Evolutionary conservation across 495 filamentous ascomycete genomes (phyloP).

Genomic region (Talaromyces borbonicus): DNA sequence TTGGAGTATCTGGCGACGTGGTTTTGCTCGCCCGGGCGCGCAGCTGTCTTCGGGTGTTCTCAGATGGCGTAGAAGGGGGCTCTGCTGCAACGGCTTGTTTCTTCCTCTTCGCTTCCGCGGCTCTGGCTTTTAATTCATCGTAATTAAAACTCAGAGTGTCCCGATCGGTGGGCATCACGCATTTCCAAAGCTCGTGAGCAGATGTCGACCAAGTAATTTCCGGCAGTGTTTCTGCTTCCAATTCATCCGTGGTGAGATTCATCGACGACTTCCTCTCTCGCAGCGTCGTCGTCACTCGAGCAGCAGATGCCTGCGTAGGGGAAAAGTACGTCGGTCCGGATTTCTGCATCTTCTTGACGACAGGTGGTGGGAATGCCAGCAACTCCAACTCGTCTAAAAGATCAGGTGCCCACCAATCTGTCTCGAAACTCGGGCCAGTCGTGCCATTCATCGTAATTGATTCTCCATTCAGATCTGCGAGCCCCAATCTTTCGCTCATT

Average conservation of each 20-base stretch:
- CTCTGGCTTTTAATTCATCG: constrained; percentile 64
- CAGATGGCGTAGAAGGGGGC: constrained; percentile 20
- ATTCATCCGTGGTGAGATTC: constrained; percentile 14
- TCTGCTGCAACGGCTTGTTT: constrained; percentile 45
- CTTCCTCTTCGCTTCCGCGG: constrained; percentile 49
- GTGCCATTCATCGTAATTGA: constrained; percentile 1
- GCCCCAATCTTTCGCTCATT: constrained; percentile 19
- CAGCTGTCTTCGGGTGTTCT: constrained; percentile 54
- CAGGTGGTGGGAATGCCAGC: constrained; percentile 37
- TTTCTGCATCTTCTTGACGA: constrained; percentile 41
- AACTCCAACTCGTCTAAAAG: constrained; percentile 58
- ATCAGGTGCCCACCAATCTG: constrained; percentile 65
- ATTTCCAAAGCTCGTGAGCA: constrained; percentile 66
- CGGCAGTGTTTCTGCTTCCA: constrained; percentile 47
- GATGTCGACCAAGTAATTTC: constrained; percentile 79
- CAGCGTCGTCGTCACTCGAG: constrained; percentile 55
- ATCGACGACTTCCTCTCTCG: constrained; percentile 40
- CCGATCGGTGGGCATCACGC: constrained; percentile 65
- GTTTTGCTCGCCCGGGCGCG: constrained; percentile 58
- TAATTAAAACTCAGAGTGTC: constrained; percentile 63
- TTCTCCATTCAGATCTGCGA: constrained; percentile 3
- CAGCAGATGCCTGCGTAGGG: constrained; percentile 67
- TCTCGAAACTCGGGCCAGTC: constrained; percentile 38
- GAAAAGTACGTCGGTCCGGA: constrained; percentile 57
- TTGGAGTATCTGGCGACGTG: constrained; percentile 33